A percentile compares a stretch with the other conserved stretches of the same genome.
These are phyloP conservation scores for Usnea hakonensis DNA, from an alignment of 495 filamentous ascomycete species.

Conservation along the genomic window DNA sequence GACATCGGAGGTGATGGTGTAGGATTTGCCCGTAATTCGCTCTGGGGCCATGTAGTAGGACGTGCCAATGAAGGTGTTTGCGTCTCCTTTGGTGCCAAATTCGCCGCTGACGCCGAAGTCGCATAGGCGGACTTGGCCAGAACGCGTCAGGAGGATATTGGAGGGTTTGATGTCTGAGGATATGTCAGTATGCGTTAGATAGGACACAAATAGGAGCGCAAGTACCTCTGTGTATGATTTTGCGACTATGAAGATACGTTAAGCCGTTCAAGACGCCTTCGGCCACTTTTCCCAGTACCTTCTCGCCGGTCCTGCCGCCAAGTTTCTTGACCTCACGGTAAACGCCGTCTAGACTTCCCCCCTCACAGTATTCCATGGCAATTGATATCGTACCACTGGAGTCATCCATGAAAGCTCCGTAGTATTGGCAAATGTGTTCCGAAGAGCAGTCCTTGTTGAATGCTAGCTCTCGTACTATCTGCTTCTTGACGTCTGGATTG, in stretches of 20 bases:
- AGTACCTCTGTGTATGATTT: conserved; percentile 86
- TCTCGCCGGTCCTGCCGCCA: conserved; percentile 90
- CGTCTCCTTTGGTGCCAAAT: conserved; percentile 96
- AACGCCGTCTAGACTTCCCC: conserved; percentile 87
- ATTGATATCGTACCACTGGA: conserved; percentile 92
- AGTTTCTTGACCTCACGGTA: conserved; percentile 95
- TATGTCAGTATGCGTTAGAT: conserved; percentile 9
- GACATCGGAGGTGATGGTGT: conserved; percentile 97
- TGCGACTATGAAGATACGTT: conserved; percentile 90
- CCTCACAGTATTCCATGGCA: conserved; percentile 98
- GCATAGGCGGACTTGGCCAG: conserved; percentile 92
- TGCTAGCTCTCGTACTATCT: conserved; percentile 87
- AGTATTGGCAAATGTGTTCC: conserved; percentile 92
- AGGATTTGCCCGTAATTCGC: conserved; percentile 91
- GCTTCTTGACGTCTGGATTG: conserved; percentile 94
- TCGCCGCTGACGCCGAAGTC: conserved; percentile 97
- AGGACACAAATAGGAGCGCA: neutral
- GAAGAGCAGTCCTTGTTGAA: conserved; percentile 97
- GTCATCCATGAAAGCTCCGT: conserved; percentile 83
- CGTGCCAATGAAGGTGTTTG: conserved; percentile 97
- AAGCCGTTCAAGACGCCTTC: conserved; percentile 91
- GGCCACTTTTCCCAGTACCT: conserved; percentile 95
- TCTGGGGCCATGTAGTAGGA: conserved; percentile 99
- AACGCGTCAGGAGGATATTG: conserved; percentile 88
- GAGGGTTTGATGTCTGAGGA: conserved; percentile 85